These are phyloP conservation scores for Tolypocladium nubicola DNA, from an alignment of 2,329 filamentous ascomycete species.

Conservation along the genomic window DNA sequence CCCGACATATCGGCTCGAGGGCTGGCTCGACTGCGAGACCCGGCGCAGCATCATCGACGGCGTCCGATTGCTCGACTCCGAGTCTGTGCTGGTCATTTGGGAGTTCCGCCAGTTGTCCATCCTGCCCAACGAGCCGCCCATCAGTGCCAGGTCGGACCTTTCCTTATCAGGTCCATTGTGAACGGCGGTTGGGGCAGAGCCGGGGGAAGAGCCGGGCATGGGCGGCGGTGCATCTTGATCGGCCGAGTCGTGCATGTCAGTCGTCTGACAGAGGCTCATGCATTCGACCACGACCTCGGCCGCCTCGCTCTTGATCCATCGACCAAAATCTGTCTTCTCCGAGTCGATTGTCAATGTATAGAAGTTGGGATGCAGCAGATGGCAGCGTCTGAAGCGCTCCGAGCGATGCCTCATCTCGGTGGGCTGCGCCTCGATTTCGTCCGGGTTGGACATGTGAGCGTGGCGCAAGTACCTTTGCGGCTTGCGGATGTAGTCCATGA, in stretches of 20 bases:
- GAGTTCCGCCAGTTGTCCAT: conserved; percentile 42
- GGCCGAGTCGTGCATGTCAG: conserved; percentile 14
- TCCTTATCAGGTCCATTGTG: conserved; percentile 21
- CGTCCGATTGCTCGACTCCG: conserved; percentile 25
- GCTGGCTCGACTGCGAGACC: conserved; percentile 40
- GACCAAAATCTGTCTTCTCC: conserved; percentile 63
- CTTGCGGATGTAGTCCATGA: conserved; percentile 78
- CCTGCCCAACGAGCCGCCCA: conserved; percentile 25
- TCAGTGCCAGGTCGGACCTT: conserved; percentile 25
- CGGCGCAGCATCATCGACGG: conserved; percentile 25
- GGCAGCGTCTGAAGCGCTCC: conserved; percentile 61
- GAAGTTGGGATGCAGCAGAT: conserved; percentile 76
- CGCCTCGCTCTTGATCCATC: conserved; percentile 71
- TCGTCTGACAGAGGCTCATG: conserved; percentile 48
- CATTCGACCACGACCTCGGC: conserved; percentile 74
- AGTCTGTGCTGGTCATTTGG: conserved; percentile 38
- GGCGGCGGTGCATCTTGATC: conserved; percentile 11
- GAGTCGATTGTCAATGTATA: conserved; percentile 70
- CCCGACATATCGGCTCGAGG: conserved; percentile 36
- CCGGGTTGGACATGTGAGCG: conserved; percentile 56
- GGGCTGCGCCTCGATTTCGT: conserved; percentile 69
- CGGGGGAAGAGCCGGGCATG: conserved; percentile 10
- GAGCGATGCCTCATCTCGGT: conserved; percentile 67
- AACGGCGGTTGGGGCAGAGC: conserved; percentile 9
- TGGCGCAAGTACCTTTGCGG: conserved; percentile 69